Base-by-base conservation (phyloP, 1,139 yeast species). In the Pichia sp. region DNA sequence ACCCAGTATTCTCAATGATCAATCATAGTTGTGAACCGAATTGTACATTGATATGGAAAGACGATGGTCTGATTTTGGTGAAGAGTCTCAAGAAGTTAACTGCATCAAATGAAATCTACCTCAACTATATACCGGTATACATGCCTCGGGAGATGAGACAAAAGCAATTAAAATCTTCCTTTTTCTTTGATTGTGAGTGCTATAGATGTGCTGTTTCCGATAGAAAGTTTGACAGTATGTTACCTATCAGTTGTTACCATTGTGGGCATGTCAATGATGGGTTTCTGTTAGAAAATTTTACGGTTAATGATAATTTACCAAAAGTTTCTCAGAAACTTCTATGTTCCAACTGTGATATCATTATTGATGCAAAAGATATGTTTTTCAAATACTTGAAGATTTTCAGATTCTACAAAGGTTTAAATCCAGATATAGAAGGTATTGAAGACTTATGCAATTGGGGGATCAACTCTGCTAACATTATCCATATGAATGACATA, bases 171-270 rank as follows among this genome's bases (percentile, higher is more conserved):
- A 23, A 30, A 19, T 32, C 34, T 6, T 48, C 59, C 22, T 65
- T 55, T 41, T 59, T 51, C 37, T 66, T 66, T 36, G 35, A 46
- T 3, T 66, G 70, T 41, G 33, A 45, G n/a, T 66, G 71, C 42
- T 16, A 30, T 6, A 33, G 47, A 18, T 66, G 70, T 35, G 11
- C 15, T 6, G 13, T 15, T 10, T 23, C 24, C 2, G 39, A 41
- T 26, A 33, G 33, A 15, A 27, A 37, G 9, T 32, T 17, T 26
- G 58, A 54, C 34, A 20, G 19, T n/a, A 39, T 44, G 43, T 37
- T 49, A 26, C 50, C 53, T 11, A 27, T 46, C 10, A 17, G 25
- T 6, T 50, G 55, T 24, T 25, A 18, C 4, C 16, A 23, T 5
- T 50, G 53, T 36, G 32, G 35, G 2, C 16, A 21, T 4, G 22